Evolutionary conservation across 2,329 filamentous ascomycete species (phyloP), one percentile per base, ranked within the genome.

Genomic region (Cordyceps cateniannulata): DNA sequence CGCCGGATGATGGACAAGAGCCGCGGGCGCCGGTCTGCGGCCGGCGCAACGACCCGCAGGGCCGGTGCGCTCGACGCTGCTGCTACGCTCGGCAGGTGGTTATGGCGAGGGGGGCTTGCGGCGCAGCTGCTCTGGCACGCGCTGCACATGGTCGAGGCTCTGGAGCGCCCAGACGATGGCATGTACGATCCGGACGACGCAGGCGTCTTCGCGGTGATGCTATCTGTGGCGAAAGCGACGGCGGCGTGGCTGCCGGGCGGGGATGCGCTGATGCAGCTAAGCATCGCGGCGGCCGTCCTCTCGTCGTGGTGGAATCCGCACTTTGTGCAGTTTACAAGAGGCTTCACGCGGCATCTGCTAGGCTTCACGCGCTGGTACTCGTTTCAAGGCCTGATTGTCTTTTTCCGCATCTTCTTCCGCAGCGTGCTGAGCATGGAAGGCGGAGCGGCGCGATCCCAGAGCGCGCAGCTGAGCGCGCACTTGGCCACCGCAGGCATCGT

Each of bases 1-100:
- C 81, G 88, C 55, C 83, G 88, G 63, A 86, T 91, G 78, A 85
- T 96, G 76, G 86, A 91, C 50, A 84, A 83, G 66, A 87, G 80
- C 52, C 76, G 76, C 62, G 78, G 70, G 71, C 75, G 68, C 66
- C 71, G 64, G 32, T 35, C 32, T 12, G 32, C 7, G 9, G 32
- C 32, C 32, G 32, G 32, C 8, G 32, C 10, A 67, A 60, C 64
- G 1, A 66, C 67, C 18, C 67, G 66, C 22, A 67, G 63, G 12
- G 67, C 70, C 24, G 76, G 78, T 1, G 62, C 69, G 18, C 66
- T 83, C 22, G 79, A 83, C 62, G 65, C 73, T 55, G 65, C 79
- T 65, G 73, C 80, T 65, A 62, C 63, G 54, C 59, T 78, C 57
- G 79, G 79, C 2, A 73, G 71, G 63, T 75, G 74, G 68, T 63